Base-by-base conservation (phyloP, 257 asterid species). In the Penstemon eatonii region DNA sequence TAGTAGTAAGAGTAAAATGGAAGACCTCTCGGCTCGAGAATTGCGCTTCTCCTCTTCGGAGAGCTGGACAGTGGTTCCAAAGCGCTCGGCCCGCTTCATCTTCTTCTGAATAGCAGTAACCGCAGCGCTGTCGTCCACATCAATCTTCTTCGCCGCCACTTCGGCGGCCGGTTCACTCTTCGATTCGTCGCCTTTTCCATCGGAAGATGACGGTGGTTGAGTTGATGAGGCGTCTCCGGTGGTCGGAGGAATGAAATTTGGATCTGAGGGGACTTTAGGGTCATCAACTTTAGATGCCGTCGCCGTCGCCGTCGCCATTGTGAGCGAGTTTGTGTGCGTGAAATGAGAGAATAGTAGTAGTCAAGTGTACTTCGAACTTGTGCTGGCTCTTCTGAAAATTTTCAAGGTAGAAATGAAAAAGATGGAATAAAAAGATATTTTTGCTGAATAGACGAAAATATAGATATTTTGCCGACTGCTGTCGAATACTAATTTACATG, bases 61-160 rank as follows among this genome's bases (percentile, higher is more conserved):
- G 4, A 93, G 81, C 40, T 87, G 80, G 3, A 90, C 92, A n/a
- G 96, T 74, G 83, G 82, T 56, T 5, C 97, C 96, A 38, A 94
- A 94, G 38, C 99, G 86, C 85, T 94, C 97, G 5, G 96, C 96
- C 5, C 97, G 89, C 74, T 86, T 87, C 80, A 87, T 85, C 87
- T 90, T 93, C 87, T 93, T 93, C 83, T 89, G 84, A 38, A 84
- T 72, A 78, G 79, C 91, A 19, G 87, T 76, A 10, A 46, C 89
- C n/a, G 75, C 75, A 50, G 62, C 83, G 47, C 69, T 81, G 60
- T 52, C 84, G 4, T 76, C 85, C 18, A 42, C 69, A 61, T 46
- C 80, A 63, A 15, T 45, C 56, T 70, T 53, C 8, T 71, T 74
- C 79, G 0, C 75, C 62, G 54, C 74, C 46, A 53, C 57, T 63